Evolutionary conservation across 1,284 basidiomycete species (phyloP).

Genomic region (Fistulinella cinereoalba): DNA sequence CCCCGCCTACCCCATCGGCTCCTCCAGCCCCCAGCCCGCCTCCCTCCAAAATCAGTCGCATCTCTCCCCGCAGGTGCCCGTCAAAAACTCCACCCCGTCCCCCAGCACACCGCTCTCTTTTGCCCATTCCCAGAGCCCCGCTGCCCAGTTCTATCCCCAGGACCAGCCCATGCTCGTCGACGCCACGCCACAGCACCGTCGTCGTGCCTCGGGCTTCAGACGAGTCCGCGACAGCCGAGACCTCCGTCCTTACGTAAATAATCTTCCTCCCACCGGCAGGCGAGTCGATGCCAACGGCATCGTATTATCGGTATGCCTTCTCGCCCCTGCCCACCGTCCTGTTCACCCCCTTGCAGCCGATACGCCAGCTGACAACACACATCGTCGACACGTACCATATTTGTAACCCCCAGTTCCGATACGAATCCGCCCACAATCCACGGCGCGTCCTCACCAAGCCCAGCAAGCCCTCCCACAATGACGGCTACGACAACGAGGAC

Average conservation of each 20-base stretch:
- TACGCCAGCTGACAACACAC: slow-evolving; percentile 84
- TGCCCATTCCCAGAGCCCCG: slow-evolving; percentile 48
- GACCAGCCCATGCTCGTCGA: slow-evolving; percentile 71
- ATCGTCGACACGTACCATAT: slow-evolving; percentile 88
- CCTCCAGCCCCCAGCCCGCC: slow-evolving; percentile 57
- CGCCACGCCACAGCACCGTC: slow-evolving; percentile 56
- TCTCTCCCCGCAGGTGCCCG: slow-evolving; percentile 27
- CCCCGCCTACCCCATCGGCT: slow-evolving; percentile 52
- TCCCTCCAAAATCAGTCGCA: slow-evolving; percentile 41
- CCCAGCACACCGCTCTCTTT: slow-evolving; percentile 70
- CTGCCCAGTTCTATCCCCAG: slow-evolving; percentile 53
- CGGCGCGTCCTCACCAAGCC: slow-evolving; percentile 94
- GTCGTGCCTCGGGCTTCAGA: slow-evolving; percentile 67
- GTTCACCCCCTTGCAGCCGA: slow-evolving; percentile 51
- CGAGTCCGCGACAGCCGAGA: slow-evolving; percentile 69
- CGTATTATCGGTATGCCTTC: slow-evolving; percentile 58
- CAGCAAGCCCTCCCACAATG: slow-evolving; percentile 89
- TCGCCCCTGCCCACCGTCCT: slow-evolving; percentile 13
- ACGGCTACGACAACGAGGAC: slow-evolving; percentile 95
- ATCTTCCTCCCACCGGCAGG: slow-evolving; percentile 52
- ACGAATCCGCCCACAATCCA: slow-evolving; percentile 90
- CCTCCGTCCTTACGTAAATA: slow-evolving; percentile 64
- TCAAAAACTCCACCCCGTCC: slow-evolving; percentile 40
- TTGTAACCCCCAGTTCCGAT: slow-evolving; percentile 90
- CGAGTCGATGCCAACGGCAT: slow-evolving; percentile 64